A percentile compares a stretch with the other conserved stretches of the same genome.
Conservation (phyloP, 306 rosid species). For the Argentina anserina region DNA sequence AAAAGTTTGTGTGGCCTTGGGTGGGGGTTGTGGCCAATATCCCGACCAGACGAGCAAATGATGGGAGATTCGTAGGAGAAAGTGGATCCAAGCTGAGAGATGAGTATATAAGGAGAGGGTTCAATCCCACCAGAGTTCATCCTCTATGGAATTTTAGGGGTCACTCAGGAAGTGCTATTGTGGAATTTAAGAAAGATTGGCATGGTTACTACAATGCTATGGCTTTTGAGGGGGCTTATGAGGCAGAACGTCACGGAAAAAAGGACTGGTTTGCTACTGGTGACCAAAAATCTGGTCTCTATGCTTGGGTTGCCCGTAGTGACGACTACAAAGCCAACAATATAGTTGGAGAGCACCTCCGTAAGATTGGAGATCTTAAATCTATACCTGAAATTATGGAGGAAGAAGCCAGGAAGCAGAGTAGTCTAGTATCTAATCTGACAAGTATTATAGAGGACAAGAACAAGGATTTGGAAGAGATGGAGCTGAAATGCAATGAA, state of each 20-base stretch:
- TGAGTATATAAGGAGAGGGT: constrained; percentile 68
- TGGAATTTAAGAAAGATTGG: constrained; percentile 84
- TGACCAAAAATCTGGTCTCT: constrained; percentile 60
- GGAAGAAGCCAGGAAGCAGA: constrained; percentile 72
- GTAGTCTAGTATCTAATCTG: constrained; percentile 59
- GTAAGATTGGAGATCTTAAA: constrained; percentile 68
- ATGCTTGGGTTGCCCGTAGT: constrained; percentile 88
- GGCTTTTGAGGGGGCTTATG: constrained; percentile 80
- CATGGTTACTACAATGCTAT: constrained; percentile 69
- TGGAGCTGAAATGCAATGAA: constrained; percentile 60
- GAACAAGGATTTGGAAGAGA: constrained; percentile 59
- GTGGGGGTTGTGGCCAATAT: constrained; percentile 78
- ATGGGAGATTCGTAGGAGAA: constrained; percentile 68
- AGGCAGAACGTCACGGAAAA: constrained; percentile 69
- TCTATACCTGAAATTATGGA: constrained; percentile 70
- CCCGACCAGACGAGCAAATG: constrained; percentile 57
- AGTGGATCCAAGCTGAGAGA: constrained; percentile 92
- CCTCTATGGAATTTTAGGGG: constrained; percentile 65
- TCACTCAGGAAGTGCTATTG: constrained; percentile 75
- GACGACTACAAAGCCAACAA: constrained; percentile 61
- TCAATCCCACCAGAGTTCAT: constrained; percentile 65
- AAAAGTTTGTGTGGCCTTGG: constrained; percentile 93
- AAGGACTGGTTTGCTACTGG: constrained; percentile 53
- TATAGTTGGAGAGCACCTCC: constrained; percentile 68
- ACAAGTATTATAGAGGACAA: constrained; percentile 58